Evolutionary conservation across 208 protist species (phyloP), one percentile per base, ranked within the genome.

Genomic region (Wallacemonas sp.): DNA sequence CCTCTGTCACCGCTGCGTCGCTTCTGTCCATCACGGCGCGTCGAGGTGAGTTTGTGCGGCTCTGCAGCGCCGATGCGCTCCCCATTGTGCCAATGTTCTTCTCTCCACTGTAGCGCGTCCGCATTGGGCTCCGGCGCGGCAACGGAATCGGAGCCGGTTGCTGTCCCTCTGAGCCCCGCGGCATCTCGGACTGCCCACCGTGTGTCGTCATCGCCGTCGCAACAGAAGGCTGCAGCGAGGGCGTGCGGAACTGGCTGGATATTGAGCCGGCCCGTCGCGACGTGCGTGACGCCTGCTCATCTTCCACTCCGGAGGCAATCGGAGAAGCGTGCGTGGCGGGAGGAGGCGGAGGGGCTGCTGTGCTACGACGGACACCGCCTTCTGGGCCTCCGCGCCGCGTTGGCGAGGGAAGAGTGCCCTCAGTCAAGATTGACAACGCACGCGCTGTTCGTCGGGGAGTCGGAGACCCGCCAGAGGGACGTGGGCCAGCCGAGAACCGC

Each of bases 391-490:
- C n/a, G n/a, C n/a, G n/a, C n/a, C n/a, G n/a, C n/a, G n/a, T n/a
- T n/a, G n/a, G n/a, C 24, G 2, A 1, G 21, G 14, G 4, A 67
- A 59, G 41, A 44, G 49, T 8, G 59, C 41, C 15, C 41, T 34
- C 60, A 67, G 26, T 22, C 61, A 55, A 14, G 26, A 15, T 2
- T 54, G 59, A 36, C 54, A 45, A 46, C 31, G 31, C 44, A 63
- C 69, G 8, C 60, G 62, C 38, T 68, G 59, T 15, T 60, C 69
- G 1, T 41, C 28, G 38, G 38, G 69, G 22, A 53, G 49, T 36
- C 38, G 51, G 49, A 33, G 22, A n/a, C 17, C 36, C 24, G 65
- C 68, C 1, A 19, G 38, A 1, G 28, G 33, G 21, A 39, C 22
- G 38, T 42, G 38, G n/a, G n/a, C n/a, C n/a, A n/a, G n/a, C n/a